Evolutionary conservation across 768 basidiomycete genomes (phyloP).

Genomic region (Boletus coccyginus): DNA sequence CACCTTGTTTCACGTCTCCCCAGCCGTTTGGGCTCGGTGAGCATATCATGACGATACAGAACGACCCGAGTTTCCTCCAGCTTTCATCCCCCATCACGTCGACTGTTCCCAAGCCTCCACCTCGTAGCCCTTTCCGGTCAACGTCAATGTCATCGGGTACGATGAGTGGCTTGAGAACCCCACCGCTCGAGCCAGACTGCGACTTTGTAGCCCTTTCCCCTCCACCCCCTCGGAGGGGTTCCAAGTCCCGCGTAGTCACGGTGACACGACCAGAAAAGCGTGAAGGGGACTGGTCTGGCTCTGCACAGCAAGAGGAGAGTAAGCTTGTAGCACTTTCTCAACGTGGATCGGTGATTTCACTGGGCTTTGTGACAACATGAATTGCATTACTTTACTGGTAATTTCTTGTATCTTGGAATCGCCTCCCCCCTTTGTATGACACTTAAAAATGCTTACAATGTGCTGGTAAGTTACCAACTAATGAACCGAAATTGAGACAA

Average conservation of each 20-base stretch:
- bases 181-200: conserved; percentile 27
- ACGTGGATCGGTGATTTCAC: conserved; percentile 52
- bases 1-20: conserved; percentile 13
- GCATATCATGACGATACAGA: conserved; percentile 50
- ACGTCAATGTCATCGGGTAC: conserved; percentile 18
- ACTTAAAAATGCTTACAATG: background rate
- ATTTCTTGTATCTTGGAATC: conserved; percentile 16
- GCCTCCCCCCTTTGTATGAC: background rate
- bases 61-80: conserved; percentile 63
- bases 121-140: conserved; percentile 23
- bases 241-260: conserved; percentile 41
- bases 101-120: conserved; percentile 18
- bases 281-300: conserved; percentile 10
- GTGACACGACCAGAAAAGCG: conserved; percentile 9
- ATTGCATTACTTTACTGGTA: conserved; percentile 7
- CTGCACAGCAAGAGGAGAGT: conserved; percentile 8
- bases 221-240: conserved; percentile 64
- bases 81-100: conserved; percentile 45
- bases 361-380: conserved; percentile 45
- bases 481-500: background rate
- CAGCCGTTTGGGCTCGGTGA: conserved; percentile 46
- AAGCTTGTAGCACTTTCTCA: conserved; percentile 40
- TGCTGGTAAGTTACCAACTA: background rate
- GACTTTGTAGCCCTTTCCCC: conserved; percentile 56
- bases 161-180: conserved; percentile 1